Conservation (phyloP, 1,284 basidiomycete genomes). For the Rhodofomes roseus region DNA sequence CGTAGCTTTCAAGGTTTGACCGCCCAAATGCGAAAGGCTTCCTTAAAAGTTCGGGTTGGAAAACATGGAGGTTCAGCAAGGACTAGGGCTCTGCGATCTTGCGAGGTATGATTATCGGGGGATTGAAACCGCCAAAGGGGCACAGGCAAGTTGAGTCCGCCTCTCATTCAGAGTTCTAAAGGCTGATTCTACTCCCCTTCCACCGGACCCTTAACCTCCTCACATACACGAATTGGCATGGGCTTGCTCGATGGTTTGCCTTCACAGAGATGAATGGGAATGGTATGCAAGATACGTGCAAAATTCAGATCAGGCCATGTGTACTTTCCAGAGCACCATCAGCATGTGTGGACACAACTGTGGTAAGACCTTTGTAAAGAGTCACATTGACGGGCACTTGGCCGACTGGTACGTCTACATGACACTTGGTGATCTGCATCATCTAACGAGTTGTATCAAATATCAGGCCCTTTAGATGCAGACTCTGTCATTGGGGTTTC, state of each 20-base stretch:
- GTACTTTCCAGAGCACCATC: not conserved
- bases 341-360: conserved; percentile 1
- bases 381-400: conserved; percentile 4
- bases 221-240: not conserved
- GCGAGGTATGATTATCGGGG: not conserved
- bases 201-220: not conserved
- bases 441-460: not conserved
- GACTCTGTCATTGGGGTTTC: not conserved
- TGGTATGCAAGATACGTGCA: not conserved
- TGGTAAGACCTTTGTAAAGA: not conserved
- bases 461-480: not conserved
- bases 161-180: not conserved
- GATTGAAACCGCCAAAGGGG: not conserved
- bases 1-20: not conserved
- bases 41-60: not conserved
- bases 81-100: not conserved
- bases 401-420: not conserved
- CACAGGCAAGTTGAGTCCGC: not conserved
- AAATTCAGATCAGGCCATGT: not conserved
- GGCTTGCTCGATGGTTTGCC: not conserved
- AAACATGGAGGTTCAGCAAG: not conserved
- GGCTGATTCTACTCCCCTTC: not conserved
- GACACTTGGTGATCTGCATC: no score
- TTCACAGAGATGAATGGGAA: conserved; percentile 3
- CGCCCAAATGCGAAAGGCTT: not conserved